A percentile compares a stretch with the other conserved stretches of the same genome.
phyloP scores from a whole-genome alignment of 1,139 yeast species.

The Trichomonascaceae sp. region DNA sequence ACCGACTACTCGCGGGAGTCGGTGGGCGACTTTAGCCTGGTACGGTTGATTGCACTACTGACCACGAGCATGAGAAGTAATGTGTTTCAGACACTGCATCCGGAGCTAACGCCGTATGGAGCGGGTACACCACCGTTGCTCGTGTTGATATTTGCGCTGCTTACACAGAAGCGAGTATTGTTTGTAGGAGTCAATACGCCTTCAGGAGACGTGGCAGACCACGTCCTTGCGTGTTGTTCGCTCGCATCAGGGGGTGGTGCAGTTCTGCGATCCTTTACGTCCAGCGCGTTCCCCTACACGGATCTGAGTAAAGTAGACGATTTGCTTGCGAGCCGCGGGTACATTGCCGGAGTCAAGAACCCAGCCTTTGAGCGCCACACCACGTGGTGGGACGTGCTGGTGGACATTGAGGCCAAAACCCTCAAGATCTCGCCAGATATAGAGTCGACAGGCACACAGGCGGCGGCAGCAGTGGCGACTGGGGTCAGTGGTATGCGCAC shows the following conservation, averaged over 20 bases:
- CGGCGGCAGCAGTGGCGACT: not conserved
- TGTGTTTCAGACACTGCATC: slow-evolving; percentile 15
- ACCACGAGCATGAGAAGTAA: slow-evolving; percentile 3
- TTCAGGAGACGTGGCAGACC: slow-evolving; percentile 43
- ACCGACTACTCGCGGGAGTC: slow-evolving; percentile 22
- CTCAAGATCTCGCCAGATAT: slow-evolving; percentile 27
- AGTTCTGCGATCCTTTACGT: slow-evolving; percentile 37
- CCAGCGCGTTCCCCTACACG: slow-evolving; percentile 43
- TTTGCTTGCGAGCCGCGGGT: slow-evolving; percentile 39
- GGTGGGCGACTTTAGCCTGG: slow-evolving; percentile 23
- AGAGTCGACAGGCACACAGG: not conserved
- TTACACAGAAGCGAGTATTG: slow-evolving; percentile 44
- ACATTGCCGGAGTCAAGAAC: slow-evolving; percentile 54
- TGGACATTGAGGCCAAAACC: slow-evolving; percentile 38
- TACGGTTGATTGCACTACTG: slow-evolving; percentile 15
- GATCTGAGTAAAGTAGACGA: slow-evolving; percentile 50
- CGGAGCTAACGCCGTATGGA: slow-evolving; percentile 37
- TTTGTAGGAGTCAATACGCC: slow-evolving; percentile 44
- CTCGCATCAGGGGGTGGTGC: slow-evolving; percentile 45
- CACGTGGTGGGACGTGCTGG: slow-evolving; percentile 45
- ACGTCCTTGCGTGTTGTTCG: slow-evolving; percentile 39
- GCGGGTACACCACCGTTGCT: slow-evolving; percentile 46
- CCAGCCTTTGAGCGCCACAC: slow-evolving; percentile 50
- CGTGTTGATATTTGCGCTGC: slow-evolving; percentile 41
- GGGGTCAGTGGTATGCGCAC: not conserved